Base-by-base conservation (phyloP, 139 green algal genomes). In the Chlamydomonas applanata region DNA sequence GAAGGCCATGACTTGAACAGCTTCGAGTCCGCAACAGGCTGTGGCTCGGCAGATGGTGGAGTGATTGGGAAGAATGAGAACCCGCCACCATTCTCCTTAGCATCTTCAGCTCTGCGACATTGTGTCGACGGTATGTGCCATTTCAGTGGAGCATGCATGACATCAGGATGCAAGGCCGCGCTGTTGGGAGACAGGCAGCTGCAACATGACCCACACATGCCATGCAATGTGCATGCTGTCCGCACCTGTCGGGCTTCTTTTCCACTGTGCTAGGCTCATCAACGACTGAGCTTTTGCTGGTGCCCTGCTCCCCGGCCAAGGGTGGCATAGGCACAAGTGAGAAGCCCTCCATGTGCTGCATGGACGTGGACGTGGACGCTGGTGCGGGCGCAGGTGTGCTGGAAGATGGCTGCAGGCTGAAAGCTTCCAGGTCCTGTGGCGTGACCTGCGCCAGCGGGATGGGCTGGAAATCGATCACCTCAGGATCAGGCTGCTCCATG, bases 1-100 rank as follows among this genome's bases (percentile, higher is more conserved):
- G 80, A 87, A 2, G 84, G 74, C 84, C 84, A 89, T 0, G 84
- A 87, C 1, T 71, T 81, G 44, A 89, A 82, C 2, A 78, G 71
- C 1, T 69, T 69, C 32, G 72, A 69, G 35, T 81, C 75, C 9
- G 73, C 40, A 49, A 49, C 40, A 69, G 29, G 16, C 29, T 36
- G 61, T 27, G 24, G 68, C 69, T 76, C 75, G 32, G 70, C 60
- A 0, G 60, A 66, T 13, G 75, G 68, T 22, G 69, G 35, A 7
- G 29, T 69, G 14, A 69, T 22, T 2, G 84, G 84, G 70, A 89
- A 89, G 69, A 75, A 85, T 63, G 86, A 89, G 19, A 77, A 80
- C 40, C 69, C 30, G 29, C 64, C 40, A 24, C 49, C 62, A 52
- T 69, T 69, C 33, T 69, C 62, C 16, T 27, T n/a, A 4, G 32